A percentile compares a stretch with the other conserved stretches of the same genome.
phyloP scores from a whole-genome alignment of 306 rosid species.

The cucumber (Cucumis sativus) region Cucumber_9930_V3 NC_026660.2:11875501-11876000 shows the following conservation, averaged over 20 bases:
- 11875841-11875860: not conserved
- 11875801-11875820: not conserved
- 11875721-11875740: too few relatives aligned
- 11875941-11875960: not conserved
- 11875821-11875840: not conserved
- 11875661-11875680: not conserved
- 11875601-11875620: not conserved
- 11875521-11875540: not conserved
- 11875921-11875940: not conserved
- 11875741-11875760: not conserved
- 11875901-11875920: not conserved
- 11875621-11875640: not conserved
- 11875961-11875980: not conserved
- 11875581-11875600: not conserved
- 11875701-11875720: not conserved
- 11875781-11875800: too few relatives aligned
- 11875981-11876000: not conserved
- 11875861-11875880: not conserved
- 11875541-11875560: not conserved
- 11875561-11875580: not conserved
- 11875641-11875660: slow-evolving; percentile 1
- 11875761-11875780: not conserved
- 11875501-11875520: not conserved
- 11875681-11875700: not conserved
- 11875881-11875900: not conserved